Conservation (phyloP, 2,329 filamentous ascomycete species). For the Zymoseptoria ardabiliae region DNA sequence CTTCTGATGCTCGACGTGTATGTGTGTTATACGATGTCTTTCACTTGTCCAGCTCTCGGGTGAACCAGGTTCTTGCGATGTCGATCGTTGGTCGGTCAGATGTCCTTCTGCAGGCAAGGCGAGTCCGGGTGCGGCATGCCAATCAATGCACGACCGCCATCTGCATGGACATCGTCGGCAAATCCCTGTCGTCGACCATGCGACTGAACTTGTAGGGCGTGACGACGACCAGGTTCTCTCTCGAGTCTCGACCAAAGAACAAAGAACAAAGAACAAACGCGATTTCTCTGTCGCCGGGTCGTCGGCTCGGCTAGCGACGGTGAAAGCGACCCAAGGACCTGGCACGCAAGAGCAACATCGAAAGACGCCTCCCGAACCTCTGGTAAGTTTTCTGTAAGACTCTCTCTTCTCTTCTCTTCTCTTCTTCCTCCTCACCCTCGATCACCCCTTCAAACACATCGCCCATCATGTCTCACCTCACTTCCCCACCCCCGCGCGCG, state of each 20-base stretch:
- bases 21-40: no score
- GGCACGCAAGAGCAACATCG: background rate
- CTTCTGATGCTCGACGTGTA: background rate
- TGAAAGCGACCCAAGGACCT: background rate
- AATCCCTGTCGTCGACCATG: background rate
- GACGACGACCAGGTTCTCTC: background rate
- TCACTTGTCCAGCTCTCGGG: no score
- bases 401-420: background rate
- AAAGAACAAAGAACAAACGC: background rate
- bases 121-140: background rate
- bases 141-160: background rate
- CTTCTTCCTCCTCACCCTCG: conserved; percentile 1
- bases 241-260: background rate
- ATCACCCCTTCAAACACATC: background rate
- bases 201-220: background rate
- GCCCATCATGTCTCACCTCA: conserved; percentile 26
- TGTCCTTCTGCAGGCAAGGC: background rate
- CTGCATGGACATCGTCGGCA: background rate
- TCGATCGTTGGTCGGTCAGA: background rate
- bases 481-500: conserved; percentile 40
- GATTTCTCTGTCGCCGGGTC: background rate
- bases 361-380: background rate
- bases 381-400: background rate
- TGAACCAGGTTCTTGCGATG: no score
- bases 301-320: background rate